Percentiles rank a stretch among this genome's conserved stretches.
These are phyloP conservation scores for Aspergillus niger DNA, from an alignment of 2,329 filamentous ascomycete genomes.

Conservation along the genomic window DNA sequence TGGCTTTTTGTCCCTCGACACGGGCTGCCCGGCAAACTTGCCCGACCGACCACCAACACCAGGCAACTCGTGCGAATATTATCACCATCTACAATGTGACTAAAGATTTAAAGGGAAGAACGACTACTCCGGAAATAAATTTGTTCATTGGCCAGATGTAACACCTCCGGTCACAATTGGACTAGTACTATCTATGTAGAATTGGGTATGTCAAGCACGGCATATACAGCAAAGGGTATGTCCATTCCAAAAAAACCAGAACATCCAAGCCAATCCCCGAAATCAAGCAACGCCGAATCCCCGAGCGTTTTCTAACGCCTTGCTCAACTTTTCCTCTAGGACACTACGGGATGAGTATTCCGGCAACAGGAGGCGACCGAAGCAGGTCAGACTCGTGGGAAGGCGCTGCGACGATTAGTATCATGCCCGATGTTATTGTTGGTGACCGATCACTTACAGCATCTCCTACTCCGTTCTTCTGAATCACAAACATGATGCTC, in stretches of 20 bases:
- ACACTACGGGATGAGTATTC: constrained; percentile 74
- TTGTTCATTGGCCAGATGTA: not conserved
- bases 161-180: not conserved
- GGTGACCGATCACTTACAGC: constrained; percentile 35
- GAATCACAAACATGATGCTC: constrained; percentile 80
- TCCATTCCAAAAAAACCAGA: not conserved
- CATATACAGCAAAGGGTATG: constrained; percentile 12
- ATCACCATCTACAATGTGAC: not conserved
- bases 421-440: not conserved
- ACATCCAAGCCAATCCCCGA: not conserved
- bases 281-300: constrained; percentile 80
- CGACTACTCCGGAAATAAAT: not conserved
- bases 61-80: not conserved
- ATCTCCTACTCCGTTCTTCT: constrained; percentile 70
- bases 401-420: constrained; percentile 48
- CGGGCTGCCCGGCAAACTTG: not conserved
- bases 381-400: constrained; percentile 90
- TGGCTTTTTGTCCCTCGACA: too few species aligned
- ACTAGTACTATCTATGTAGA: not conserved
- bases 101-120: too few species aligned
- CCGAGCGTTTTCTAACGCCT: constrained; percentile 83
- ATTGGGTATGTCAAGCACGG: constrained; percentile 19
- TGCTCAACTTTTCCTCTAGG: constrained; percentile 71
- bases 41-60: not conserved
- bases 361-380: constrained; percentile 82